Evolutionary conservation across 129 eudicot genomes (phyloP), one percentile per base, ranked within the genome.

Genomic region (Flaveria sonorensis): DNA sequence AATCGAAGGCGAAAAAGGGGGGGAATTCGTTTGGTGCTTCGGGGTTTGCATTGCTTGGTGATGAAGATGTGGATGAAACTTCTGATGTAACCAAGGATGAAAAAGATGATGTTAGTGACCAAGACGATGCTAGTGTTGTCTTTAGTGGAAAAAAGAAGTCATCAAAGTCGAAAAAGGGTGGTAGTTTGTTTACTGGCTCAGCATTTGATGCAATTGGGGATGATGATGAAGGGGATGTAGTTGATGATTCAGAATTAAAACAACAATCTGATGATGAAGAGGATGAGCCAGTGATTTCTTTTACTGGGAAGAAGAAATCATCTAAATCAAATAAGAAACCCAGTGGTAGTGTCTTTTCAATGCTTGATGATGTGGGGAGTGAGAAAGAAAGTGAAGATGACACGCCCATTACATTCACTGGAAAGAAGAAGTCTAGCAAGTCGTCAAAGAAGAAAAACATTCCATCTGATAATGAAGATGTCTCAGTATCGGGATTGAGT

Each of bases 31-130:
- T 86, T 83, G 85, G 86, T 84, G 74, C 85, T 45, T 81, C 92
- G 4, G 73, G 59, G 46, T 93, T 90, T 88, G 98, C 86, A 21
- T 77, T 88, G 73, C 85, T 93, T 74, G 98, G 87, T 73, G 96
- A 87, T 13, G 96, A 86, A 65, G 88, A 87, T 55, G 86, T 72
- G 72, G 92, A 73, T 53, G 86, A 79, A 53, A 51, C 40, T 63
- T 86, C 84, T 9, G 82, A 55, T 55, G 64, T 77, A 16, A 77
- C 82, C 7, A 63, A 69, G 36, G 89, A 85, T 50, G 59, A 70
- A 55, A 84, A 81, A 42, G 93, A 66, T 10, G 88, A 61, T 18
- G 87, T 19, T 68, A 78, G 84, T 81, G 88, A 87, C 69, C 86
- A 85, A 4, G 91, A 87, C 13, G 85, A 61, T 28, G 85, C 51